Evolutionary conservation across 768 basidiomycete genomes (phyloP), one percentile per base, ranked within the genome.

Genomic region (Amanita polypyramis): DNA sequence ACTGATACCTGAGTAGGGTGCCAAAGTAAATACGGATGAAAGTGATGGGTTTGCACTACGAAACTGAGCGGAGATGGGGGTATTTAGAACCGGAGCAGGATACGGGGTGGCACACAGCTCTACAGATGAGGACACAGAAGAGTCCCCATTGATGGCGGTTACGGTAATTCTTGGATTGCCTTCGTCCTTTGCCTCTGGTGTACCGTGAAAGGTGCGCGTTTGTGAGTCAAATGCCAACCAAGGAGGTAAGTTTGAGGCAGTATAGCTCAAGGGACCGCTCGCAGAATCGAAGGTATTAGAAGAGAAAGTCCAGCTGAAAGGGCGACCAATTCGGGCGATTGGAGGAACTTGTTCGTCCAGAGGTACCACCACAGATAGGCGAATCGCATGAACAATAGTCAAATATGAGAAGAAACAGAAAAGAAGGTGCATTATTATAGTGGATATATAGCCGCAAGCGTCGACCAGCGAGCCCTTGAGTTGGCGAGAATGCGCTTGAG

Each of bases 141-240:
- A 70, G 37, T 69, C 63, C 0, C 68, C 60, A 53, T 80, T 82
- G 29, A 67, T 69, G 2, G 85, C 92, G 5, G 71, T 76, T 14
- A 96, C 63, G 5, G 72, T 77, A 42, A 96, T 70, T 38, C 64
- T 62, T 2, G 71, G 70, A 49, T 73, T 69, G 25, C 85, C 89
- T 55, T 80, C 74, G 60, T 93, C 87, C 14, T 62, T 52, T 6
- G 66, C 48, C 2, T 72, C 55, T 10, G 94, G 92, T 0, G 72
- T 80, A 5, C 94, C 94, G 45, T 64, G 60, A 51, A 98, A 82
- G 0, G 79, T 80, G 30, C 66, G 63, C 0, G 76, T 72, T 5
- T 55, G 49, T 17, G 76, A 61, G 61, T 93, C 76, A 60, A 94
- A 95, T 3, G 68, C 60, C 43, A 91, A 73, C 94, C 94, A 98